A percentile compares a stretch with the other conserved stretches of the same genome.
Conservation (phyloP, 2,329 filamentous ascomycete genomes). For the Intubia oerlemansii region DNA sequence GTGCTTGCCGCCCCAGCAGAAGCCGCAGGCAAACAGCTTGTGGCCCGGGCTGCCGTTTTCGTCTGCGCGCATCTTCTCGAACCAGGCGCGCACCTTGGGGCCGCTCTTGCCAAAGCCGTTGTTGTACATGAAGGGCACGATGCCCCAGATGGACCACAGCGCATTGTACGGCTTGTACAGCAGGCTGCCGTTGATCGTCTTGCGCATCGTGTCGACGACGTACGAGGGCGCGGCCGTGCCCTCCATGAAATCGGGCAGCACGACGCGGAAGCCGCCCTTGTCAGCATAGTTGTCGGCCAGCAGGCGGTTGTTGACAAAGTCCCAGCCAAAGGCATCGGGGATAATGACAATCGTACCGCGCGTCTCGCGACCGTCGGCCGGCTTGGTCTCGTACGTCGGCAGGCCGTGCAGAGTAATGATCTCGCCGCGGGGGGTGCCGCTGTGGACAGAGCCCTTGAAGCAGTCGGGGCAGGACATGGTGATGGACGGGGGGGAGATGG, state of each 20-base stretch:
- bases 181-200: slow-evolving; percentile 8
- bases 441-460: slow-evolving; percentile 23
- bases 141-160: slow-evolving; percentile 8
- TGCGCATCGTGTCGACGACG: slow-evolving; percentile 11
- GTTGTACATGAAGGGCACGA: slow-evolving; percentile 14
- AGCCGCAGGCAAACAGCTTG: slow-evolving; percentile 31
- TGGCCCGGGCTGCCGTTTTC: slow-evolving; percentile 10
- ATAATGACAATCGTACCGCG: slow-evolving; percentile 30
- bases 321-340: slow-evolving; percentile 33
- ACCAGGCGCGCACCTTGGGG: slow-evolving; percentile 16
- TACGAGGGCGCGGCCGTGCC: slow-evolving; percentile 14
- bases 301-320: slow-evolving; percentile 28
- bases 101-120: slow-evolving; percentile 13
- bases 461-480: slow-evolving; percentile 19
- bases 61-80: slow-evolving; percentile 16
- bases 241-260: slow-evolving; percentile 34
- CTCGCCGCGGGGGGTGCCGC: slow-evolving; percentile 22
- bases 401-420: slow-evolving; percentile 24
- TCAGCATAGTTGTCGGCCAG: slow-evolving; percentile 32
- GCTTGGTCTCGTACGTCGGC: slow-evolving; percentile 23
- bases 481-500: background rate
- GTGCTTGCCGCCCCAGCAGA: slow-evolving; percentile 42
- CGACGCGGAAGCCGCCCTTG: slow-evolving; percentile 25
- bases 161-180: slow-evolving; percentile 13
- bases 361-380: slow-evolving; percentile 12